Evolutionary conservation across 2,329 filamentous ascomycete species (phyloP).

Genomic region (Nigrograna mackinnonii): DNA sequence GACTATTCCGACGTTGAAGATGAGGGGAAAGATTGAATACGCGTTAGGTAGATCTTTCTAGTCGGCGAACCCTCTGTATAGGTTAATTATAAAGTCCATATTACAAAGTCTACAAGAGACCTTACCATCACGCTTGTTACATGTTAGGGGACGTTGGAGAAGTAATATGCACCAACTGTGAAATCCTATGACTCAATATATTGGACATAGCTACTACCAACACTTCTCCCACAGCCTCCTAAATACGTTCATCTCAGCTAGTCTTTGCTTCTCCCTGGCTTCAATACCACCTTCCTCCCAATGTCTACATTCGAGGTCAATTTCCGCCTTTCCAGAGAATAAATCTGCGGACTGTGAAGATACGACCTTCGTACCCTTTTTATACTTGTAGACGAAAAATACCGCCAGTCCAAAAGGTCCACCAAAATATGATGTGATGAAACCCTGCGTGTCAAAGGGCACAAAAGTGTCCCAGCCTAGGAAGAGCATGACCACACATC

Average conservation of each 20-base stretch:
- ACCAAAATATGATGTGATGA: neutral
- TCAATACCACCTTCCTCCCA: neutral
- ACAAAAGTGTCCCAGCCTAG: neutral
- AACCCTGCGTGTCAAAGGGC: neutral
- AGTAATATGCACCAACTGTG: no score
- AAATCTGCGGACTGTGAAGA: neutral
- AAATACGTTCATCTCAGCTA: neutral
- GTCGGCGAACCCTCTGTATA: no score
- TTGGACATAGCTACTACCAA: no score
- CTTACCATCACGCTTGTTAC: no score
- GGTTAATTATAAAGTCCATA: no score
- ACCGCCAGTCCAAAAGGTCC: neutral
- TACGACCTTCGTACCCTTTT: neutral
- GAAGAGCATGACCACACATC: neutral
- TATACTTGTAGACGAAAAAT: neutral
- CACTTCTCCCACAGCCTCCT: neutral
- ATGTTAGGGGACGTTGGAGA: no score
- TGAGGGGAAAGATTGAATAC: no score
- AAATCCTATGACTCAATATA: no score
- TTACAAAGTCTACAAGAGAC: no score
- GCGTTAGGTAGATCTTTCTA: no score
- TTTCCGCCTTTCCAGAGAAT: neutral
- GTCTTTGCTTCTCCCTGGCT: neutral
- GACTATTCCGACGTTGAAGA: conserved; percentile 13
- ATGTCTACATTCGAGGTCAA: neutral